Conservation (phyloP, 768 basidiomycete species). For the Suillus subaureus region DNA sequence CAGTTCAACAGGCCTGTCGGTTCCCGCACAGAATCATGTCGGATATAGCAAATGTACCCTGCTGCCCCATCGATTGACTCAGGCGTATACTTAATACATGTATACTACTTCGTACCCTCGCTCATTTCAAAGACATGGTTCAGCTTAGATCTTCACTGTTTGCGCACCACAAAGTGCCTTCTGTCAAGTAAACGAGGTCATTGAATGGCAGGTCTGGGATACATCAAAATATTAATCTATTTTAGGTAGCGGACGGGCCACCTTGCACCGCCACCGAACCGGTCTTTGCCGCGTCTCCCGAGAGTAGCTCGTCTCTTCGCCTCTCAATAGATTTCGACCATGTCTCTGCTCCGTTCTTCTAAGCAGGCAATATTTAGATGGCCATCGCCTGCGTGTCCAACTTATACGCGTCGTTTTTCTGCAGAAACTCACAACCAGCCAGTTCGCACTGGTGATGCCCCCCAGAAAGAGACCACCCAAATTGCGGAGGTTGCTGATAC, state of each 20-base stretch:
- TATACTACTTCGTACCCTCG: not conserved
- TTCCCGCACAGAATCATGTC: not conserved
- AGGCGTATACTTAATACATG: not conserved
- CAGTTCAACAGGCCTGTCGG: not conserved
- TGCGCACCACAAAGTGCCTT: not conserved
- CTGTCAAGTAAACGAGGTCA: not conserved
- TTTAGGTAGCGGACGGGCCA: too few relatives aligned
- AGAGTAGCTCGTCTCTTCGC: not conserved
- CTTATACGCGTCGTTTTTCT: conserved; percentile 22
- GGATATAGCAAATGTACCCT: not conserved
- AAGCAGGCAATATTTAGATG: conserved; percentile 33
- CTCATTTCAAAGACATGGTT: not conserved
- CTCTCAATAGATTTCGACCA: conserved; percentile 26
- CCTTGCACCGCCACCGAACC: conserved; percentile 6
- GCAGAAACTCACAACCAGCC: conserved; percentile 19
- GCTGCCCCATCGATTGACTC: not conserved
- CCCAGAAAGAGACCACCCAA: conserved; percentile 33
- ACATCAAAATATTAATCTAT: not conserved
- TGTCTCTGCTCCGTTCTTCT: conserved; percentile 59
- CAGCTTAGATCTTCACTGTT: not conserved
- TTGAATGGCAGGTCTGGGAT: not conserved
- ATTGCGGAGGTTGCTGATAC: conserved; percentile 48
- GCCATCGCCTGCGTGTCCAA: conserved; percentile 17
- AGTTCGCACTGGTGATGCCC: conserved; percentile 24
- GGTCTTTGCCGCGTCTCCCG: conserved; percentile 1